Percentiles rank a stretch among this genome's conserved stretches.
These are phyloP conservation scores for Ustulina deusta DNA, from an alignment of 2,329 filamentous ascomycete genomes.

Conservation along the genomic window DNA sequence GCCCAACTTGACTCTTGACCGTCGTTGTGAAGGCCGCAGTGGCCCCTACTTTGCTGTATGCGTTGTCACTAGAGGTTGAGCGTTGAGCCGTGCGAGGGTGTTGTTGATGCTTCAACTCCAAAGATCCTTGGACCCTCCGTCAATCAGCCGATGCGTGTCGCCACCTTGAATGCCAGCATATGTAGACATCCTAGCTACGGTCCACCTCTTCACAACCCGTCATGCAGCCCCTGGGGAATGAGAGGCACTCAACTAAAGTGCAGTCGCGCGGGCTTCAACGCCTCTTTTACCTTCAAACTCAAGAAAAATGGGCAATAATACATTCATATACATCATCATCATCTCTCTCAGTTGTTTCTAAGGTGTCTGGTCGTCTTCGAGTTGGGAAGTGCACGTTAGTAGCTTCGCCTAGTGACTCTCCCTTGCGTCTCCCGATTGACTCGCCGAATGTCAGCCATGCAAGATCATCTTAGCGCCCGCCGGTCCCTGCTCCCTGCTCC, in stretches of 20 bases:
- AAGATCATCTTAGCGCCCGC: constrained; percentile 1
- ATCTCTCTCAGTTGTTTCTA: background rate
- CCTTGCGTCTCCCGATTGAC: background rate
- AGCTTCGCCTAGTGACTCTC: background rate
- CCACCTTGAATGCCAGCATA: background rate
- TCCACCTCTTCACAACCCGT: background rate
- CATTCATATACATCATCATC: background rate
- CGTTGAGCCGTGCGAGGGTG: background rate
- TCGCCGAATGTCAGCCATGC: constrained; percentile 6
- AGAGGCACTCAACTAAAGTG: background rate
- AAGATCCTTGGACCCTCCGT: constrained; percentile 32
- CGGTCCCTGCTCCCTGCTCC: background rate
- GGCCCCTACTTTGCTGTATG: constrained; percentile 5
- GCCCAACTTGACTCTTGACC: constrained; percentile 4
- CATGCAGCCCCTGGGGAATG: background rate
- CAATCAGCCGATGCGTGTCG: background rate
- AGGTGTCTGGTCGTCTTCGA: background rate
- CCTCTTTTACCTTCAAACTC: background rate
- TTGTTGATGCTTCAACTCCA: constrained; percentile 19
- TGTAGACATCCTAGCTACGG: background rate
- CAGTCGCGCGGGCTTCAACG: background rate
- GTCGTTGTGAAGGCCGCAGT: background rate
- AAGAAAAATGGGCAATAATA: background rate
- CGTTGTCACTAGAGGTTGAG: constrained; percentile 20
- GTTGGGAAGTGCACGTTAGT: background rate